phyloP scores from a whole-genome alignment of 2,329 filamentous ascomycete genomes.

The Colletotrichum sp. region DNA sequence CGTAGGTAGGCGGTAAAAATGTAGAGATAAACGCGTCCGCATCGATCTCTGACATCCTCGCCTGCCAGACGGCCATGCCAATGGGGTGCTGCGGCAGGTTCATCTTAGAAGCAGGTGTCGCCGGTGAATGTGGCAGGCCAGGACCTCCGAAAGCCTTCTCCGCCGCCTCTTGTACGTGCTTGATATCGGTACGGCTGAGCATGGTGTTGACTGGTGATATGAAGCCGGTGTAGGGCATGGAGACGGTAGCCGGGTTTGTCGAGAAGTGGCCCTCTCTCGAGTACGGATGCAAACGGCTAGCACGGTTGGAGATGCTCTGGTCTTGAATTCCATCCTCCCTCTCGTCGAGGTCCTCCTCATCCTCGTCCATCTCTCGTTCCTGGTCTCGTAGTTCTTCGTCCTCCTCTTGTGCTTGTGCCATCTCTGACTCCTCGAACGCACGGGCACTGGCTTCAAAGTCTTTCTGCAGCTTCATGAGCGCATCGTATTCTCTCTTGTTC shows the following conservation, averaged over 20 bases:
- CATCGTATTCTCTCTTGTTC: slow-evolving; percentile 59
- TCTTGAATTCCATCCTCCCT: slow-evolving; percentile 15
- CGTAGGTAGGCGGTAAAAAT: slow-evolving; percentile 73
- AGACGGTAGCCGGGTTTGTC: slow-evolving; percentile 74
- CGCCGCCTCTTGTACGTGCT: slow-evolving; percentile 76
- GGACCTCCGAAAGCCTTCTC: slow-evolving; percentile 77
- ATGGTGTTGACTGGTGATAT: slow-evolving; percentile 72
- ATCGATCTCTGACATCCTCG: slow-evolving; percentile 75
- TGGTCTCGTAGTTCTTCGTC: slow-evolving; percentile 38
- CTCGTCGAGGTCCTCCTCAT: slow-evolving; percentile 40
- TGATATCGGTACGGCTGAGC: slow-evolving; percentile 69
- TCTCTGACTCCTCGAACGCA: slow-evolving; percentile 32
- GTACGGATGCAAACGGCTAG: slow-evolving; percentile 71
- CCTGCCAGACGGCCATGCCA: slow-evolving; percentile 65
- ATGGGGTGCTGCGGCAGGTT: slow-evolving; percentile 68
- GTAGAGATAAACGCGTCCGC: slow-evolving; percentile 74
- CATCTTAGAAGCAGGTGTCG: slow-evolving; percentile 65
- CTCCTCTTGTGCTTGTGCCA: slow-evolving; percentile 37
- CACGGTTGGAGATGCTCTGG: slow-evolving; percentile 20
- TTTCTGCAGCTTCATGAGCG: slow-evolving; percentile 57
- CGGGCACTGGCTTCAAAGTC: slow-evolving; percentile 55
- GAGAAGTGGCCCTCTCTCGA: slow-evolving; percentile 77
- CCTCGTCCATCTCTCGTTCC: slow-evolving; percentile 31
- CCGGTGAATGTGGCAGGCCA: slow-evolving; percentile 76
- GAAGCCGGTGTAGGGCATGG: slow-evolving; percentile 73